Conservation (phyloP, 768 basidiomycete genomes). For the Russula brevipes region DNA sequence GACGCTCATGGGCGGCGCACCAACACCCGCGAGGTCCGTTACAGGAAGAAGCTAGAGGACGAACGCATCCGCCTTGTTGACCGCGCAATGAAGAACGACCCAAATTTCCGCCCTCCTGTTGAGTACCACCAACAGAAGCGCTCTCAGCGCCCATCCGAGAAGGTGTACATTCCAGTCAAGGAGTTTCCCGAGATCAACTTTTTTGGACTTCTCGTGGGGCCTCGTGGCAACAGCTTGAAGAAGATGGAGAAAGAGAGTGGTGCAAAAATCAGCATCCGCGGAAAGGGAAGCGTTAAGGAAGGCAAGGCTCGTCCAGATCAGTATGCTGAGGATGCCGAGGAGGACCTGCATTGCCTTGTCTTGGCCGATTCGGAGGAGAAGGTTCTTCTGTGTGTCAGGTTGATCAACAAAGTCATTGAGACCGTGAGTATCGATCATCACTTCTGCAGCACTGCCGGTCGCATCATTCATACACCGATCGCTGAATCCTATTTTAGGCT, state of each 20-base stretch:
- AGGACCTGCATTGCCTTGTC: slow-evolving; percentile 97
- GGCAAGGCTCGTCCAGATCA: slow-evolving; percentile 95
- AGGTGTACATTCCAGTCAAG: slow-evolving; percentile 99
- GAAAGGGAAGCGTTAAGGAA: slow-evolving; percentile 98
- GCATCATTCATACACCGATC: slow-evolving; percentile 6
- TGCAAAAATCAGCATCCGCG: slow-evolving; percentile 96
- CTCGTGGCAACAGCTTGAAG: slow-evolving; percentile 98
- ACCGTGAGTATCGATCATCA: slow-evolving; percentile 56
- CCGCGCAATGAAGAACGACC: slow-evolving; percentile 94
- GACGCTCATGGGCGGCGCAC: slow-evolving; percentile 97
- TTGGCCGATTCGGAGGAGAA: slow-evolving; percentile 90
- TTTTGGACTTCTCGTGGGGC: slow-evolving; percentile 96
- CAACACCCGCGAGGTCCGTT: slow-evolving; percentile 97
- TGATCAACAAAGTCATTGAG: slow-evolving; percentile 98
- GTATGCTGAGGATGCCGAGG: slow-evolving; percentile 94
- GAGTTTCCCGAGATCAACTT: slow-evolving; percentile 99
- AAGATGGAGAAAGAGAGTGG: slow-evolving; percentile 99
- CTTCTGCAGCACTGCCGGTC: background rate
- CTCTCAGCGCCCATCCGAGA: slow-evolving; percentile 89
- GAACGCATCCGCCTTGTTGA: slow-evolving; percentile 92
- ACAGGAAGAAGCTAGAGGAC: slow-evolving; percentile 91
- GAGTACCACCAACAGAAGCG: slow-evolving; percentile 96
- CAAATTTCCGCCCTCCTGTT: slow-evolving; percentile 94
- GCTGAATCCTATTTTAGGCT: slow-evolving; percentile 50
- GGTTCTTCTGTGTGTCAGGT: slow-evolving; percentile 81